Base-by-base conservation (phyloP, 306 rosid species). In the Quercus bicolor region DNA sequence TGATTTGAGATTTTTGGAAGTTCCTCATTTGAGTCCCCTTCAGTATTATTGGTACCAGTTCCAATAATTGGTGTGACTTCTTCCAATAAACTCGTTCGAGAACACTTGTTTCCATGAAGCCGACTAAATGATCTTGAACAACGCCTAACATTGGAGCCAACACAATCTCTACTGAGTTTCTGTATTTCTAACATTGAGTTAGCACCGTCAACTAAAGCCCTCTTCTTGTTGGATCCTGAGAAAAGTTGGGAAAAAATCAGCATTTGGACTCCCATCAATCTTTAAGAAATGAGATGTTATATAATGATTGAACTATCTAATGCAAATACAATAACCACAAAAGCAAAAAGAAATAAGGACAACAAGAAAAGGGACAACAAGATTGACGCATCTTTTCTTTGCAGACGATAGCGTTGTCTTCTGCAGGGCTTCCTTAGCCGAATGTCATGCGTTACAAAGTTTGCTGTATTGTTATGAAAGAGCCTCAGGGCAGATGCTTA, bases 161-260 rank as follows among this genome's bases (percentile, higher is more conserved):
- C 16, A 77, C 81, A 77, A 75, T 83, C 75, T 43, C 82, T 73
- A 78, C 77, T 43, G 34, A 81, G 23, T 40, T 86, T 86, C 45
- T 72, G 86, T 52, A 75, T 82, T 79, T 77, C 78, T 37, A 26
- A 34, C 31, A 82, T 15, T 59, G 81, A 51, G 76, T 83, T 72
- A 51, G 53, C 77, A 72, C 37, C 9, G 19, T 85, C 85, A 53
- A 61, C 74, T 76, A 89, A 79, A 80, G 85, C 77, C 82, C 93
- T 90, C 91, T 80, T 89, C 75, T 81, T 85, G 28, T 26, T 75
- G 20, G 51, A 40, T 26, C 81, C 97, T 91, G 88, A 72, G 34
- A 75, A 71, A 84, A 86, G 43, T 68, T 81, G 78, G 79, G 72
- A 80, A 72, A 19, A 40, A 71, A 73, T 81, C 72, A 72, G 53